phyloP scores from a whole-genome alignment of 805 yeast genomes.

The Candida caryicola region DNA sequence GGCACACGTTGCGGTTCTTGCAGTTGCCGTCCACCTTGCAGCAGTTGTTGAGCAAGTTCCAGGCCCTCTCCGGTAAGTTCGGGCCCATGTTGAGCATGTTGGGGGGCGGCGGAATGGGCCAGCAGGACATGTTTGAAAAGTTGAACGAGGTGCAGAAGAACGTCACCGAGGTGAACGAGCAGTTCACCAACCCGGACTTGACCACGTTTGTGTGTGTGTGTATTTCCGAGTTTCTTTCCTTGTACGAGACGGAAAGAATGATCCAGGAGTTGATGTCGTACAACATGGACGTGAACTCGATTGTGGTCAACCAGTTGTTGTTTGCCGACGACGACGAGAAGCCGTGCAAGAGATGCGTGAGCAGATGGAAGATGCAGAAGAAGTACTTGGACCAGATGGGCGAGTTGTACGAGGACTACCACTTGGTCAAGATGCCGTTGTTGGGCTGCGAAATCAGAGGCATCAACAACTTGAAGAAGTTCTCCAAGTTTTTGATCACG shows the following conservation, averaged over 20 bases:
- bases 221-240: slow-evolving; percentile 91
- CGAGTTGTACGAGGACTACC: slow-evolving; percentile 96
- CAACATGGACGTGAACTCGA: slow-evolving; percentile 95
- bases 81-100: slow-evolving; percentile 86
- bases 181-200: slow-evolving; percentile 92
- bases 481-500: slow-evolving; percentile 74
- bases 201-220: slow-evolving; percentile 97
- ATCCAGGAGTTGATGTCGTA: slow-evolving; percentile 93
- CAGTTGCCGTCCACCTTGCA: slow-evolving; percentile 92
- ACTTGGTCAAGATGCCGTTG: slow-evolving; percentile 91
- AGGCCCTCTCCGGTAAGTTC: slow-evolving; percentile 78
- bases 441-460: slow-evolving; percentile 96
- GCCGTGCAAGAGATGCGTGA: slow-evolving; percentile 81
- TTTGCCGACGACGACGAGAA: slow-evolving; percentile 77
- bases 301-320: slow-evolving; percentile 89
- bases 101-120: slow-evolving; percentile 75
- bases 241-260: slow-evolving; percentile 96
- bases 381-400: slow-evolving; percentile 93
- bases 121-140: slow-evolving; percentile 72
- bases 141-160: slow-evolving; percentile 75
- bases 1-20: slow-evolving; percentile 92
- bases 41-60: slow-evolving; percentile 80
- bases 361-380: slow-evolving; percentile 94
- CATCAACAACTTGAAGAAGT: slow-evolving; percentile 74
- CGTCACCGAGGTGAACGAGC: slow-evolving; percentile 86